phyloP scores from a whole-genome alignment of 805 yeast genomes.

The Isabelozyma heimii region DNA sequence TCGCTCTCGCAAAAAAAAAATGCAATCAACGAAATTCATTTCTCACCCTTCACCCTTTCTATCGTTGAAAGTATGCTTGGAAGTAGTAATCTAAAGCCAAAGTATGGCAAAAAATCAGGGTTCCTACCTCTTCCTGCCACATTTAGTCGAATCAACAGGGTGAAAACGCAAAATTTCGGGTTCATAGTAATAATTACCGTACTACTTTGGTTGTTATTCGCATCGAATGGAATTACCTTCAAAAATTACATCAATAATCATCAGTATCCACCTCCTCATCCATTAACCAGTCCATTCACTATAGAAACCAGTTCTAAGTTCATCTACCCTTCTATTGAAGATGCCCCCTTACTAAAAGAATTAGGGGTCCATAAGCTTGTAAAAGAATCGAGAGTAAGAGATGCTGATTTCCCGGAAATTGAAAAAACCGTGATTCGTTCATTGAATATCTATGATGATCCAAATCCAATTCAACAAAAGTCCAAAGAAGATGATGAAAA shows the following conservation, averaged over 20 bases:
- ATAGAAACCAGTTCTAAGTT: constrained; percentile 49
- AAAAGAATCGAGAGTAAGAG: constrained; percentile 44
- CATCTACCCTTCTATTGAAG: constrained; percentile 75
- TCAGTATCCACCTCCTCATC: constrained; percentile 30
- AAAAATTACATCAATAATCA: constrained; percentile 4
- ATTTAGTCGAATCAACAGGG: constrained; percentile 13
- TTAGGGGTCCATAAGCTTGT: constrained; percentile 53
- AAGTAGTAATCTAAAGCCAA: constrained; percentile 23
- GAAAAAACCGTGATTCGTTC: constrained; percentile 35
- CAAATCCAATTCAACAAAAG: constrained; percentile 29
- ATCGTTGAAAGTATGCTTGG: background rate
- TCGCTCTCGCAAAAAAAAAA: too few species aligned
- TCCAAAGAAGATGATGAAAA: constrained; percentile 48
- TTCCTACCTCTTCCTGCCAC: constrained; percentile 30
- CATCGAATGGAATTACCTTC: constrained; percentile 18
- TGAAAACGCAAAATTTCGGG: constrained; percentile 13
- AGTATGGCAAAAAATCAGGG: constrained; percentile 15
- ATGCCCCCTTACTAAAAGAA: constrained; percentile 59
- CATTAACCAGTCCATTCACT: constrained; percentile 26
- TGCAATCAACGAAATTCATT: too few species aligned
- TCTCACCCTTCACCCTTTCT: too few species aligned
- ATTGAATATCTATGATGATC: constrained; percentile 43
- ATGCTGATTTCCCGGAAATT: constrained; percentile 39
- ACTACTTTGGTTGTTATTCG: constrained; percentile 11
- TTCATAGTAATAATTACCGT: constrained; percentile 10